A percentile compares a stretch with the other conserved stretches of the same genome.
These are phyloP conservation scores for Rhodotorula diobovata DNA, from an alignment of 768 basidiomycete species.

Conservation along the genomic window DNA sequence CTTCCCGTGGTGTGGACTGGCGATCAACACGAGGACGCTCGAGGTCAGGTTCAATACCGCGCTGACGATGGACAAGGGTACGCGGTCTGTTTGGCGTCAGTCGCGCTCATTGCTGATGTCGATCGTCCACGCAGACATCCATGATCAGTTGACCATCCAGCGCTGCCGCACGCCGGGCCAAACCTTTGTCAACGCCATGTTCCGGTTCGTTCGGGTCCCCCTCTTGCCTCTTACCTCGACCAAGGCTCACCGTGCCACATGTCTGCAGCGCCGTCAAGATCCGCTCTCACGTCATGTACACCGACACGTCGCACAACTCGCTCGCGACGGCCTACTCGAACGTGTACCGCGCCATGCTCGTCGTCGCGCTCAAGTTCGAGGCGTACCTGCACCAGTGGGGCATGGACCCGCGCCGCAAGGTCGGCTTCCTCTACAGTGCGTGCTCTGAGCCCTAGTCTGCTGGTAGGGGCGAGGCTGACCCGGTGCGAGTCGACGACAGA, in stretches of 20 bases:
- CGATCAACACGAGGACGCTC: constrained; percentile 69
- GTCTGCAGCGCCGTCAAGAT: constrained; percentile 61
- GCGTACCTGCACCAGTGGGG: constrained; percentile 60
- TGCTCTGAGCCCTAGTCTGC: too few relatives aligned
- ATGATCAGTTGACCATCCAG: constrained; percentile 67
- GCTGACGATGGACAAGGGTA: constrained; percentile 12
- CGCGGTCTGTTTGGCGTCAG: not conserved
- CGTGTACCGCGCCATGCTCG: constrained; percentile 76
- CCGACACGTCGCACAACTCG: constrained; percentile 67
- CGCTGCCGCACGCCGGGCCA: constrained; percentile 62
- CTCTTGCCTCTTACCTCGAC: not conserved
- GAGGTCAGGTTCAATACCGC: constrained; percentile 55
- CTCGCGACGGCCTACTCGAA: constrained; percentile 64
- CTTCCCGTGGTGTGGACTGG: constrained; percentile 90
- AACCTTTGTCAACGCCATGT: constrained; percentile 66
- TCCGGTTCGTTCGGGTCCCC: constrained; percentile 53
- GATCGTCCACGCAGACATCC: constrained; percentile 54
- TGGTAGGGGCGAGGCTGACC: not conserved
- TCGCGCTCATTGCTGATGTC: not conserved
- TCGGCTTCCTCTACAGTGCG: constrained; percentile 59
- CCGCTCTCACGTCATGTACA: constrained; percentile 73
- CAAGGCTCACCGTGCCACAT: constrained; percentile 15
- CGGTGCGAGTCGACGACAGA: constrained; percentile 66
- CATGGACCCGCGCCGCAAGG: constrained; percentile 18
- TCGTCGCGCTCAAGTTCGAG: constrained; percentile 81